phyloP scores from a whole-genome alignment of 2,329 filamentous ascomycete species.

The Magnaporthiopsis poae region DNA sequence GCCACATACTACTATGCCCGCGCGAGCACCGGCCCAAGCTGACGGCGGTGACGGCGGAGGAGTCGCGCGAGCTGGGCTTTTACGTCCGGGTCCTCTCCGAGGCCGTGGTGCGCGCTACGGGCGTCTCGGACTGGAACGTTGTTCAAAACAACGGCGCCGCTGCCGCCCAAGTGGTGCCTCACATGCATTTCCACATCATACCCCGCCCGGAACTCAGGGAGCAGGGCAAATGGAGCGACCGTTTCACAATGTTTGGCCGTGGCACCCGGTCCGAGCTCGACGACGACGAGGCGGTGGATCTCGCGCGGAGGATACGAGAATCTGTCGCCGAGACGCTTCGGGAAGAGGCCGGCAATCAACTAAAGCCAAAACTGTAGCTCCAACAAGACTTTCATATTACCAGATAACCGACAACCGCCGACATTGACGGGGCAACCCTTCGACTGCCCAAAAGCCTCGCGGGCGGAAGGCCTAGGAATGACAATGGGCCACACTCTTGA shows the following conservation, averaged over 20 bases:
- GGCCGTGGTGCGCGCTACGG: conserved; percentile 59
- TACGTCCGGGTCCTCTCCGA: conserved; percentile 63
- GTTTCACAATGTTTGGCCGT: conserved; percentile 75
- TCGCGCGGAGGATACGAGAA: conserved; percentile 47
- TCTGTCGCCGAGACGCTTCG: conserved; percentile 38
- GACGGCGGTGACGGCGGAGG: conserved; percentile 53
- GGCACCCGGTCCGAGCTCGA: conserved; percentile 65
- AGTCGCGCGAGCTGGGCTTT: conserved; percentile 57
- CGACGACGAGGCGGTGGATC: conserved; percentile 56
- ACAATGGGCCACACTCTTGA: too few species aligned
- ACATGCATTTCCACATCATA: conserved; percentile 92
- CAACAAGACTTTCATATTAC: not conserved
- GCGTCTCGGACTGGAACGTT: conserved; percentile 81
- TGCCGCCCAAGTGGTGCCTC: conserved; percentile 83
- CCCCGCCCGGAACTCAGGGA: conserved; percentile 62
- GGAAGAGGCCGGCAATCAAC: conserved; percentile 24
- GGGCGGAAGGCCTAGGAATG: too few species aligned
- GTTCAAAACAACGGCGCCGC: conserved; percentile 90
- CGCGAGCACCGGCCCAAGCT: conserved; percentile 70
- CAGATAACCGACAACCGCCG: too few species aligned
- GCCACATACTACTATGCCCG: conserved; percentile 75
- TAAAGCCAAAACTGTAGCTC: not conserved
- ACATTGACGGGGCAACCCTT: too few species aligned
- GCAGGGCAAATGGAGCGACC: conserved; percentile 44
- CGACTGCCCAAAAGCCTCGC: too few species aligned